phyloP scores from a whole-genome alignment of 2,329 filamentous ascomycete genomes.

The Verticillium longisporum region DNA sequence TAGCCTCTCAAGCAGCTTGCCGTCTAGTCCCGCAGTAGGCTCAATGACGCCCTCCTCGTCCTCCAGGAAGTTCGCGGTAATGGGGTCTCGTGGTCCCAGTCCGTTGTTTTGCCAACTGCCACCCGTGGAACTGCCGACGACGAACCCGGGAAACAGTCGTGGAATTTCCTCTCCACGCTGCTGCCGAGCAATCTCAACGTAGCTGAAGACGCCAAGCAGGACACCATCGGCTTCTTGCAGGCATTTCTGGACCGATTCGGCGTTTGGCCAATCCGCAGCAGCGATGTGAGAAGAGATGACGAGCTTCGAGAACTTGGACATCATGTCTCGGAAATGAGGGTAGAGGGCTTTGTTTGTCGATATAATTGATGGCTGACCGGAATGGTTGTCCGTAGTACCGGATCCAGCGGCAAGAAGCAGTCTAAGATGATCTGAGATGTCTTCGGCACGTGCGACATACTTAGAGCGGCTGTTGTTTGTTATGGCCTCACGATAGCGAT shows the following conservation, averaged over 20 bases:
- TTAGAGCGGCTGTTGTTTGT: conserved; percentile 76
- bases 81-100: conserved; percentile 57
- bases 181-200: conserved; percentile 89
- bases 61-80: conserved; percentile 79
- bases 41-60: conserved; percentile 69
- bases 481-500: conserved; percentile 86
- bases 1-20: conserved; percentile 70
- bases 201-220: conserved; percentile 87
- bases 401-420: conserved; percentile 92
- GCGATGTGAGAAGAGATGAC: conserved; percentile 98
- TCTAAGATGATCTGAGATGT: conserved; percentile 93
- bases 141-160: conserved; percentile 87
- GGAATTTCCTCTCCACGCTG: conserved; percentile 91
- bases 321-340: conserved; percentile 97
- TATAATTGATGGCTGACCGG: conserved; percentile 97
- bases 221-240: conserved; percentile 97
- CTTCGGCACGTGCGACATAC: conserved; percentile 90
- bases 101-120: conserved; percentile 82
- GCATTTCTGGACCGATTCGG: conserved; percentile 91
- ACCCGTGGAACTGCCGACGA: conserved; percentile 74
- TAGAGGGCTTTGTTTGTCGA: conserved; percentile 96
- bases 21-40: conserved; percentile 68
- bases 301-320: conserved; percentile 99
- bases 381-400: conserved; percentile 96
- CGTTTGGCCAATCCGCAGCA: conserved; percentile 88